phyloP scores from a whole-genome alignment of 2,329 filamentous ascomycete species.

The Apiospora phragmitis region DNA sequence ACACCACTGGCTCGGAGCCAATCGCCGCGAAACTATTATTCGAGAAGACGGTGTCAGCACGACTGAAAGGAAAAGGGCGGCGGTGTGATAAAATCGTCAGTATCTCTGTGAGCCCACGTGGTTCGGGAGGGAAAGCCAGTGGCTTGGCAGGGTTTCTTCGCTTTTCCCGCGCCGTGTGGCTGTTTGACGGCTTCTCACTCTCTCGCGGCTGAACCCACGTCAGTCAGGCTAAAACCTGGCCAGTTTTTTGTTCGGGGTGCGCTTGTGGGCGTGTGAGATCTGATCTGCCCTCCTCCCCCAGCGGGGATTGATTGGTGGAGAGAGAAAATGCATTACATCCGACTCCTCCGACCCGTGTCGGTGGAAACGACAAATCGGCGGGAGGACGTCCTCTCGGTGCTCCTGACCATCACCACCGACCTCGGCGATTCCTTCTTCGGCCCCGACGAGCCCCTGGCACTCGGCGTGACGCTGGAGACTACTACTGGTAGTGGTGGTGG shows the following conservation, averaged over 20 bases:
- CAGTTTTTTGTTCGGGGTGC: background rate
- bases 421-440: constrained; percentile 55
- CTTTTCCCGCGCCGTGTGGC: background rate
- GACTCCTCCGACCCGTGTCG: constrained; percentile 50
- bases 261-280: background rate
- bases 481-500: constrained; percentile 25
- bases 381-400: constrained; percentile 20
- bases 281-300: background rate
- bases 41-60: background rate
- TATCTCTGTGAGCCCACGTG: background rate
- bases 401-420: constrained; percentile 57
- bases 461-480: constrained; percentile 36
- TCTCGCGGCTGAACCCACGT: background rate
- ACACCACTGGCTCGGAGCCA: background rate
- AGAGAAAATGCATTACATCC: constrained; percentile 57
- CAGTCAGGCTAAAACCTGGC: background rate
- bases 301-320: background rate
- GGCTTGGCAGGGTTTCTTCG: background rate
- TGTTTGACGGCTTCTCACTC: background rate
- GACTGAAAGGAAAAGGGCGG: background rate
- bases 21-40: background rate
- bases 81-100: background rate
- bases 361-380: constrained; percentile 26
- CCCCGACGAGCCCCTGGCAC: constrained; percentile 44
- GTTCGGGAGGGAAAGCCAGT: background rate